Base-by-base conservation (phyloP, 805 yeast species). In the Candida pseudoglaebosa region DNA sequence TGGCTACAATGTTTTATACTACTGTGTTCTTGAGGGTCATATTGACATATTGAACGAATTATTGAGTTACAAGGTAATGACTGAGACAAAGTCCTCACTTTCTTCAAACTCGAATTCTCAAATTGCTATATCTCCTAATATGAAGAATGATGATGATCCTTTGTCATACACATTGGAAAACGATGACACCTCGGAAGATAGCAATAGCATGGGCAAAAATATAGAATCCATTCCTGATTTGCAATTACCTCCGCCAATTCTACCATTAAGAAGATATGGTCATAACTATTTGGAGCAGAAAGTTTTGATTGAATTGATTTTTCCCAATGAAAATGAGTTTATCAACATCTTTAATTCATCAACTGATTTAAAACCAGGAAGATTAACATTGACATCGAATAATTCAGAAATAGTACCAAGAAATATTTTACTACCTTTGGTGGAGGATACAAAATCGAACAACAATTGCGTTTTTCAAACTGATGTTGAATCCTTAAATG, bases 11-110 rank as follows among this genome's bases (percentile, higher is more conserved):
- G 96, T 96, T 0, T 53, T 90, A 33, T 91, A 84, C 57, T 86
- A 91, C 57, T 91, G 97, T 18, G 84, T 90, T 16, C 86, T 95
- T 78, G 97, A 90, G 58, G 98, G 99, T 17, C 91, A 89, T 53
- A 79, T 88, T 20, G 74, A 70, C n/a, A 91, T 88, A 2, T 63
- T 90, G 48, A 82, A 85, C 56, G 80, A 81, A 16, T 66, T 91
- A 32, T 68, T 81, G 14, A 70, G 69, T 20, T 66, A 65, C 48
- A 50, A 57, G n/a, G 15, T n/a, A 6, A n/a, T 30, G 20, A 7
- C 34, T 47, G 40, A 22, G 41, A 36, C 5, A 47, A 32, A 32
- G n/a, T 7, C 26, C 13, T 6, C 16, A 16, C 6, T 16, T n/a
- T 32, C 24, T 7, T 8, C 16, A 5, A 16, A 16, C 7, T 5